phyloP scores from a whole-genome alignment of 176 grass and related monocot genomes.

The Carex parvula region DNA sequence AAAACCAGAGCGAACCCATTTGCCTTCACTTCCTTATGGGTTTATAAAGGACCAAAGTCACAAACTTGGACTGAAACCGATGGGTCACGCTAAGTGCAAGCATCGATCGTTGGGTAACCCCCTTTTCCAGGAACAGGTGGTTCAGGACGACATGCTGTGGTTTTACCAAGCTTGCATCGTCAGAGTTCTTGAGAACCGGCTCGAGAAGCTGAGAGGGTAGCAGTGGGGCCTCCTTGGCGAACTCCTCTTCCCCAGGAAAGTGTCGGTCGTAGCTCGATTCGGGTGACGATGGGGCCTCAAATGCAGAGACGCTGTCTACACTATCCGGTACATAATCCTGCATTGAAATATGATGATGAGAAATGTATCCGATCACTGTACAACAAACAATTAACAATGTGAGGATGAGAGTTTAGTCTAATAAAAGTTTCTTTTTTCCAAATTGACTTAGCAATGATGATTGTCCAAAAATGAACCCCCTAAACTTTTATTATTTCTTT shows the following conservation, averaged over 20 bases:
- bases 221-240: conserved; percentile 62
- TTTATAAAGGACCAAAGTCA: conserved; percentile 82
- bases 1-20: conserved; percentile 2
- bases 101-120: conserved; percentile 63
- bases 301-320: conserved; percentile 64
- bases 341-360: conserved; percentile 9
- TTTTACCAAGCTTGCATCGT: conserved; percentile 23
- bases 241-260: conserved; percentile 60
- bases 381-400: neutral
- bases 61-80: conserved; percentile 75
- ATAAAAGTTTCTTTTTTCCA: neutral
- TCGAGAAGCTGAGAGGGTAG: conserved; percentile 60
- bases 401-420: neutral
- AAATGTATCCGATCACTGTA: neutral
- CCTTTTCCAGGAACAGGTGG: conserved; percentile 93
- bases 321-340: conserved; percentile 79
- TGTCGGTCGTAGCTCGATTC: conserved; percentile 55
- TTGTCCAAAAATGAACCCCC: neutral
- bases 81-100: conserved; percentile 74
- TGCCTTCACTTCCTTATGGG: conserved; percentile 50
- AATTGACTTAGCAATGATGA: too few species aligned
- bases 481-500: neutral
- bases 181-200: conserved; percentile 40
- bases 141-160: conserved; percentile 73
- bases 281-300: conserved; percentile 64